These are phyloP conservation scores for Colletotrichum theobromicola DNA, from an alignment of 2,329 filamentous ascomycete genomes.

Conservation along the genomic window DNA sequence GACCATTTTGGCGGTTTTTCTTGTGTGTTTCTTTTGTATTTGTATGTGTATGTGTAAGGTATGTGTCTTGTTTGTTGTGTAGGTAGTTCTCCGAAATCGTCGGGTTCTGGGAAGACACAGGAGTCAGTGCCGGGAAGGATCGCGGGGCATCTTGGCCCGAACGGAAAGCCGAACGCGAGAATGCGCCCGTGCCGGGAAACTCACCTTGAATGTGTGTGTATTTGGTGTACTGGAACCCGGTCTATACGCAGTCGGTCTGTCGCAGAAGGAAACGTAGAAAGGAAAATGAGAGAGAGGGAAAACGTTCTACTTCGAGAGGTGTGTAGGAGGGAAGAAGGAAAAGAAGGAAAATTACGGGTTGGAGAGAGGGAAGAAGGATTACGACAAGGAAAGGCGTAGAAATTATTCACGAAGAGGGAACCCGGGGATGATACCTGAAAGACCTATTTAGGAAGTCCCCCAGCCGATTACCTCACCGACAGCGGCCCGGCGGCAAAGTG, in stretches of 20 bases:
- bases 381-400: not conserved
- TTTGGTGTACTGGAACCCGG: not conserved
- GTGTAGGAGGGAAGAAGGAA: not conserved
- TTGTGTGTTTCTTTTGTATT: not conserved
- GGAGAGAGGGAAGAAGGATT: not conserved
- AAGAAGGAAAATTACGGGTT: not conserved
- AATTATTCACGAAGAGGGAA: constrained; percentile 1
- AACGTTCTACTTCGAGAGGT: not conserved
- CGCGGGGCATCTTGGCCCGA: constrained; percentile 9
- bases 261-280: not conserved
- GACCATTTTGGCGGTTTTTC: constrained; percentile 26
- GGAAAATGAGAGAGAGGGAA: not conserved
- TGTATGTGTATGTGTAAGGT: not conserved
- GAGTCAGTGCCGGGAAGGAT: not conserved
- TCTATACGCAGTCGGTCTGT: not conserved
- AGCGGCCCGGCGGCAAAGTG: constrained; percentile 18
- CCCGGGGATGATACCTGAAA: constrained; percentile 22
- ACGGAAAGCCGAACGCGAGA: not conserved
- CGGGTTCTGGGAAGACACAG: not conserved
- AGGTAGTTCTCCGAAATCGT: not conserved
- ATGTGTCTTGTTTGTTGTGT: not conserved
- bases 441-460: constrained; percentile 18
- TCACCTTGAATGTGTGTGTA: not conserved
- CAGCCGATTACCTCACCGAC: constrained; percentile 21
- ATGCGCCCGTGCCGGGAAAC: not conserved